A percentile compares a stretch with the other conserved stretches of the same genome.
These are phyloP conservation scores for Spencermartinsiella europaea DNA, from an alignment of 805 yeast genomes.

Conservation along the genomic window DNA sequence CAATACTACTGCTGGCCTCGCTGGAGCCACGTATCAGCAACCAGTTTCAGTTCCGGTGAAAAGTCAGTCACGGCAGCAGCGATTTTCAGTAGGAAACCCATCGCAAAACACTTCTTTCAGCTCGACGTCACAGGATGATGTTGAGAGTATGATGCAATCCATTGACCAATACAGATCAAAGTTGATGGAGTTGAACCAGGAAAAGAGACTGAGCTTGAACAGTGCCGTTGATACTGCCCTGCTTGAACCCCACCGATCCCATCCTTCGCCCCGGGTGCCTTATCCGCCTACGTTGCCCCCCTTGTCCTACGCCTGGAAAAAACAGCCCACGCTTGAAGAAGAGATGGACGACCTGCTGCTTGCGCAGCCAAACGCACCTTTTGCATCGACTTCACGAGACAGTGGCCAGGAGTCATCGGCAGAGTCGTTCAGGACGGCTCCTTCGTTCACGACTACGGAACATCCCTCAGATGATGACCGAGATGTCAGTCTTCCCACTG, in stretches of 20 bases:
- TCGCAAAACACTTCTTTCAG: no score
- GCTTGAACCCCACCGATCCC: not conserved
- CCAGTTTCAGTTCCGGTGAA: no score
- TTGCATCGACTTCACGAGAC: not conserved
- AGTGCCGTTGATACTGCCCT: not conserved
- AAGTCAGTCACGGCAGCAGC: no score
- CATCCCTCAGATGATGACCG: not conserved
- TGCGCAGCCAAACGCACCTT: slow-evolving; percentile 4
- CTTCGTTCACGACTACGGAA: slow-evolving; percentile 2
- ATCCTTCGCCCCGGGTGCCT: slow-evolving; percentile 4
- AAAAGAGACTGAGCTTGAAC: not conserved
- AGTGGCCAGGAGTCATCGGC: slow-evolving; percentile 15
- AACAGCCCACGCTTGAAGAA: slow-evolving; percentile 3
- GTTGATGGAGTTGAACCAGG: slow-evolving; percentile 6
- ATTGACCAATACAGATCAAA: slow-evolving; percentile 11
- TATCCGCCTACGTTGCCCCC: slow-evolving; percentile 9
- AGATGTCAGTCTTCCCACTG: not conserved
- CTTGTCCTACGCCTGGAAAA: not conserved
- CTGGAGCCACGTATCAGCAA: no score
- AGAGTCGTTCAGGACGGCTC: slow-evolving; percentile 19
- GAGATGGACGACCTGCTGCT: slow-evolving; percentile 6
- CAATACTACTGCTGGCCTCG: no score
- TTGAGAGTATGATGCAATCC: slow-evolving; percentile 9
- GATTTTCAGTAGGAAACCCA: no score
- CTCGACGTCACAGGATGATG: slow-evolving; percentile 8